Evolutionary conservation across 179 eudicot species (phyloP).

Genomic region (Sideroxylon spinosum): DNA sequence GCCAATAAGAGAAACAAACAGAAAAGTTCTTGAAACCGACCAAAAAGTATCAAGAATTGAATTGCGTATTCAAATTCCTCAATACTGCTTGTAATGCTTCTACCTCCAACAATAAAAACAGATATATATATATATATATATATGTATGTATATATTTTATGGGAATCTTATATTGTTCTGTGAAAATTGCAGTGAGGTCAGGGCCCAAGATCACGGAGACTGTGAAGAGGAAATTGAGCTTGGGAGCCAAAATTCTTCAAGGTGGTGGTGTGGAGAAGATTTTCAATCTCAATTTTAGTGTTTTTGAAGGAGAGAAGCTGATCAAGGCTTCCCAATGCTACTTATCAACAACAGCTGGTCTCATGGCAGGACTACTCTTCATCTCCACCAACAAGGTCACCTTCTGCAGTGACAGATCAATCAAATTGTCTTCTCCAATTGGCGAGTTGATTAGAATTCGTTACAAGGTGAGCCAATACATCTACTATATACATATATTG

Average conservation of each 20-base stretch:
- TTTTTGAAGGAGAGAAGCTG: slow-evolving; percentile 36
- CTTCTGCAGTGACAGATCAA: slow-evolving; percentile 56
- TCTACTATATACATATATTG: neutral
- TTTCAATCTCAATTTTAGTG: slow-evolving; percentile 36
- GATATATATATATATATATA: neutral
- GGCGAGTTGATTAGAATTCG: slow-evolving; percentile 31
- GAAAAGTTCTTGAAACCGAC: neutral
- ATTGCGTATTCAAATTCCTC: neutral
- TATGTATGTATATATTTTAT: neutral
- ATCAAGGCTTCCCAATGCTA: slow-evolving; percentile 50
- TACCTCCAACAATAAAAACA: neutral
- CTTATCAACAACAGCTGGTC: slow-evolving; percentile 56
- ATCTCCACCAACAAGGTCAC: slow-evolving; percentile 42
- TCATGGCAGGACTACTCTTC: slow-evolving; percentile 53
- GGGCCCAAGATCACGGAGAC: slow-evolving; percentile 25
- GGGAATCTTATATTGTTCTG: neutral
- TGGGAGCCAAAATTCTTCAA: slow-evolving; percentile 37
- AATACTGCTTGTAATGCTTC: neutral
- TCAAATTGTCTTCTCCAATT: slow-evolving; percentile 31
- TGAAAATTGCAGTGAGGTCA: slow-evolving; percentile 23
- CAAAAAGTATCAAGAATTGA: neutral
- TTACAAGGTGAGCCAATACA: slow-evolving; percentile 45
- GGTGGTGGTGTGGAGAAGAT: slow-evolving; percentile 41
- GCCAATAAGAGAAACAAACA: neutral
- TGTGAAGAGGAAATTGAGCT: slow-evolving; percentile 39